Evolutionary conservation across 805 yeast genomes (phyloP), one percentile per base, ranked within the genome.

Genomic region (Yarrowia sp.): DNA sequence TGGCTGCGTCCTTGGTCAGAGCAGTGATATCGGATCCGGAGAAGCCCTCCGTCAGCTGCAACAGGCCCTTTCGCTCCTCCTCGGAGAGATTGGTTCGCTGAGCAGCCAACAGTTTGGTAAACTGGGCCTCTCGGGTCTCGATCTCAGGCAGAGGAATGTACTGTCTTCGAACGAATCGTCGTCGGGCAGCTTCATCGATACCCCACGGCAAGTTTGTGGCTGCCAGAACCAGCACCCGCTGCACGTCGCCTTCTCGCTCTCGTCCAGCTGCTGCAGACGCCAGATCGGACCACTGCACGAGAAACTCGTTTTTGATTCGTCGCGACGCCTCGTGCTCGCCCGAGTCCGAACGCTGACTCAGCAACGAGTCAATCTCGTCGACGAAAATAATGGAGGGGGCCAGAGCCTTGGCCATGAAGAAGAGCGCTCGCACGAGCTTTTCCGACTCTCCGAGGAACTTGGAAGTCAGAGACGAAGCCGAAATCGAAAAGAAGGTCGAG

Each of bases 181-280:
- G 83, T 71, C 98, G 80, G 0, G 98, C 98, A 1, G 98, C 98
- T 72, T 95, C 98, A 75, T 93, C 99, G 67, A 90, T 92, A 1
- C 91, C 88, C 99, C 99, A 93, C 0, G 99, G 99, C 67, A 93
- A 74, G 74, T 93, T 95, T 0, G 98, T 93, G 1, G 98, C 98
- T 0, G 97, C 98, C 44, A 95, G 77, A 3, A 93, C 96, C 42
- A 95, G 79, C 3, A 93, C 98, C 64, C 98, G 80, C 58, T 84
- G 85, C 6, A 75, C 76, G 45, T 77, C 77, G 18, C 71, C 74
- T 65, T 79, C 83, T 7, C 78, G 73, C 57, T 85, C 88, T 58
- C 86, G 81, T 1, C 90, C 91, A 68, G 96, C 84, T 65, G 97
- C 89, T 0, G 98, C 96, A 61, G 89, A 86, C 48, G 95, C 89